Base-by-base conservation (phyloP, 192 early-diverging fungal species). In the Neocallimastix lanati region DNA sequence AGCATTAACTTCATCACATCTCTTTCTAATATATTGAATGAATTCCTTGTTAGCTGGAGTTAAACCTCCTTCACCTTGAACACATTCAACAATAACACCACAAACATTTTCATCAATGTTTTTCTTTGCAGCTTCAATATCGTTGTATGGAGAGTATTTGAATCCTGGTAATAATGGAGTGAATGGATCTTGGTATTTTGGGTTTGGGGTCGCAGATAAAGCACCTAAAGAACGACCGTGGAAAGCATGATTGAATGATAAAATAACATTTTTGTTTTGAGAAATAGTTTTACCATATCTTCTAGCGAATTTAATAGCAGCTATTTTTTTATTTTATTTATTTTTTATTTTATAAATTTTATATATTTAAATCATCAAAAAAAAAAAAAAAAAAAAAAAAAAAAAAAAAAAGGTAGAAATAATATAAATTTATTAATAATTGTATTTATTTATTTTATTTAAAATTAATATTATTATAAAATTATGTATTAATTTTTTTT, bases 141-240 rank as follows among this genome's bases (percentile, higher is more conserved):
- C 90, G 84, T 98, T 97, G 84, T 83, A 96, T 38, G 88, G 87
- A 5, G 85, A 88, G 79, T 88, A 87, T 28, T 84, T 82, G 76
- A 95, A 95, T 25, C 95, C 95, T 33, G 95, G 96, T 2, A 98
- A 86, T 76, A 99, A 85, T 36, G 97, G 97, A 76, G 88, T 83
- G 82, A 98, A 99, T 12, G 98, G 98, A 79, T 90, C 88, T 85
- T 98, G 98, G 83, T 99, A 97, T 85, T 98, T 98, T 38, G 90
- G 87, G 76, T 92, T 93, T 18, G 93, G 93, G 0, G 98, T 99
- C 28, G 95, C 94, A n/a, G 95, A 96, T 76, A 99, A 87, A 0
- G 98, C 93, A 12, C 96, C 96, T 92, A 99, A 91, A 13, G 94
- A 90, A 35, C 98, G 94, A 80, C 98, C 98, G 83, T 99, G 98